Base-by-base conservation (phyloP, 306 rosid species). In the Cicer bijugum region DNA sequence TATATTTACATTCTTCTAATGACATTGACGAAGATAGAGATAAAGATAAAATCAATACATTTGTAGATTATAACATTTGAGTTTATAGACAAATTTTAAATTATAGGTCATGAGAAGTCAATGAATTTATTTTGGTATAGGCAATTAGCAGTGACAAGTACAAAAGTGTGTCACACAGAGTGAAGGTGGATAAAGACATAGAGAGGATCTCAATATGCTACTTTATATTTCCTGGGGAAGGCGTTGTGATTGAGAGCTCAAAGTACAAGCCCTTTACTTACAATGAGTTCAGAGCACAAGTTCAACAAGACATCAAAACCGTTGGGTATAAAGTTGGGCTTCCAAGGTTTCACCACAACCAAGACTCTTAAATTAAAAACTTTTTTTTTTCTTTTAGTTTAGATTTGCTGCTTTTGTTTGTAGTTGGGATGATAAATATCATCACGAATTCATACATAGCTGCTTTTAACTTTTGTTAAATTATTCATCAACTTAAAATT, bases 261-360 rank as follows among this genome's bases (percentile, higher is more conserved):
- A 83, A 86, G 14, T 91, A 91, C 80, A 86, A 70, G 66, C 90
- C 97, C 2, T 91, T 91, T 38, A 91, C 88, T 6, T 89, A 89
- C 75, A 72, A 57, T 12, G 88, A 91, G 9, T 91, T 91, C 56
- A 87, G 83, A 58, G 86, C 78, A 6, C 89, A 87, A 62, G 91
- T 85, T 33, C 91, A 89, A 63, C 48, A 77, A 47, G 97, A 89
- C 35, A 0, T 84, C 47, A 91, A 87, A 67, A 16, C 75, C 33
- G 4, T 76, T 9, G 96, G 96, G 17, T 19, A 39, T 46, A 91
- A 91, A 75, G 87, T 91, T 75, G 96, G 97, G 5, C 91, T 91
- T 38, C 43, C 87, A 19, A 84, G 90, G 66, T 89, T 91, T 86
- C 75, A 56, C 8, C 60, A 43, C 1, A 67, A 28, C 5, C 5